These are phyloP conservation scores for Suillus clintonianus DNA, from an alignment of 768 basidiomycete genomes.

Conservation along the genomic window DNA sequence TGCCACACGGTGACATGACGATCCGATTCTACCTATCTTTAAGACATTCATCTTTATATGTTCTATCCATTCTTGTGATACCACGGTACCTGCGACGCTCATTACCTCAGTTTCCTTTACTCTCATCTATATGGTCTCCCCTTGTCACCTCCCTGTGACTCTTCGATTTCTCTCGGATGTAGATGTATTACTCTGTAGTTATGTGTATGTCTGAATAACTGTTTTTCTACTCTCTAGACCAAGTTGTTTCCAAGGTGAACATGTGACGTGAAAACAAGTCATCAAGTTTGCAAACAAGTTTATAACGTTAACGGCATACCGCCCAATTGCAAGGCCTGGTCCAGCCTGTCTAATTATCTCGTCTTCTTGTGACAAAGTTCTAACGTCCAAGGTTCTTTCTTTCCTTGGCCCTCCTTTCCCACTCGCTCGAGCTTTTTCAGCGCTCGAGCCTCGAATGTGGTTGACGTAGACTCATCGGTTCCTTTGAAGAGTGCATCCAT, in stretches of 20 bases:
- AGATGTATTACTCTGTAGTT: conserved; percentile 39
- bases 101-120: conserved; percentile 13
- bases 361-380: not conserved
- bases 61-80: conserved; percentile 36
- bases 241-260: not conserved
- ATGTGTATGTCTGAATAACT: conserved; percentile 39
- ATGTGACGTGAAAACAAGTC: not conserved
- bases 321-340: not conserved
- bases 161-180: conserved; percentile 35
- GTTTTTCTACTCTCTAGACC: conserved; percentile 25
- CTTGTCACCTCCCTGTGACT: conserved; percentile 20
- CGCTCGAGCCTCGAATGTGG: conserved; percentile 25
- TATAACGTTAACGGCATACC: not conserved
- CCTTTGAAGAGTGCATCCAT: conserved; percentile 23
- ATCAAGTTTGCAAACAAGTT: not conserved
- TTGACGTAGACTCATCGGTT: conserved; percentile 11
- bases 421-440: not conserved
- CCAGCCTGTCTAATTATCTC: not conserved
- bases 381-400: not conserved
- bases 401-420: not conserved
- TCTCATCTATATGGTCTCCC: conserved; percentile 7
- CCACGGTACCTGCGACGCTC: conserved; percentile 20
- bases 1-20: conserved; percentile 67
- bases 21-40: conserved; percentile 16
- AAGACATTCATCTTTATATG: conserved; percentile 27